phyloP scores from a whole-genome alignment of 169 alveolate genomes.

The Plasmodium knowlesi region DNA sequence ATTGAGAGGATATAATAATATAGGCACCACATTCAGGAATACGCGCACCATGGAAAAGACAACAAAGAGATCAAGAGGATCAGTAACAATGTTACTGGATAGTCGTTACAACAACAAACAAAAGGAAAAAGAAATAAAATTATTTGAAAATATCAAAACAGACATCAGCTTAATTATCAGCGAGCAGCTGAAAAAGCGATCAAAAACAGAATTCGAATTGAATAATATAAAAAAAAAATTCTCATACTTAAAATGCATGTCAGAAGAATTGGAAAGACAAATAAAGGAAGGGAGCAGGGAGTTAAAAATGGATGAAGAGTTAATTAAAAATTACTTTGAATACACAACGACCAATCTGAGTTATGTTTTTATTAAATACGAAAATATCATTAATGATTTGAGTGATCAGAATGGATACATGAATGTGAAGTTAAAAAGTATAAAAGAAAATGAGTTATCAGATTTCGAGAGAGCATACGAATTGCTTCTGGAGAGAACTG shows the following conservation, averaged over 20 bases:
- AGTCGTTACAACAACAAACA: constrained; percentile 6
- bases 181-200: constrained; percentile 47
- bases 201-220: constrained; percentile 50
- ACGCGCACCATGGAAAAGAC: constrained; percentile 19
- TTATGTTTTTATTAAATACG: constrained; percentile 41
- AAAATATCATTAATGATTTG: constrained; percentile 34
- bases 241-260: constrained; percentile 39
- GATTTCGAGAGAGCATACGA: constrained; percentile 6
- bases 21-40: background rate
- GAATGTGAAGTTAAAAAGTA: constrained; percentile 53
- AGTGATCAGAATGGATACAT: constrained; percentile 35
- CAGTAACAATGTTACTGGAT: background rate
- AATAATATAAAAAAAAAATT: constrained; percentile 53
- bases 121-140: constrained; percentile 65
- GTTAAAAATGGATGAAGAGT: constrained; percentile 39
- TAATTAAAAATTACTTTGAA: constrained; percentile 59
- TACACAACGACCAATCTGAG: constrained; percentile 69
- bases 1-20: background rate
- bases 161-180: constrained; percentile 70
- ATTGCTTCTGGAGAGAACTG: constrained; percentile 13
- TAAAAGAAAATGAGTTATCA: constrained; percentile 44
- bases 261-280: constrained; percentile 46
- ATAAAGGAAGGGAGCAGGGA: constrained; percentile 18
- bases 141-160: constrained; percentile 73
- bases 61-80: background rate